Base-by-base conservation (phyloP, 805 yeast genomes). In the Spathaspora sp. region DNA sequence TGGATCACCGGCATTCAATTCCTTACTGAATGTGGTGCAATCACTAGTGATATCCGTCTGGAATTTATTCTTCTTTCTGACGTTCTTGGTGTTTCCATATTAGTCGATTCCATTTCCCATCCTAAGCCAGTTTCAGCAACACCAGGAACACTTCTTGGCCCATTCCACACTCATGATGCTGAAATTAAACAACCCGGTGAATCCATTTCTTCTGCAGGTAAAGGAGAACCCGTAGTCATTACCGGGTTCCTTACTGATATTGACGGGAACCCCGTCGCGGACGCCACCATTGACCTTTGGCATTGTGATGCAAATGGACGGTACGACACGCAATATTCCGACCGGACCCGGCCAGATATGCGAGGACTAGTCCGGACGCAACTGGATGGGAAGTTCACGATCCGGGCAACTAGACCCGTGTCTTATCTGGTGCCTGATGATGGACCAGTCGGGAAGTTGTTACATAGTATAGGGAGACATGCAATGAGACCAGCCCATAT, bases 341-440 rank as follows among this genome's bases (percentile, higher is more conserved):
- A 59, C 40, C 52, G 62, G 40, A 58, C 53, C 16, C 57, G 52
- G 10, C 56, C 63, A 18, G 62, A 60, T 49, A 55, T 60, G 62
- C 50, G 64, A 48, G 64, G 64, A 14, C 53, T 60, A 23, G 51
- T 57, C 42, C 44, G 38, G 18, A 55, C 60, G 12, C 32, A 49
- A 16, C 47, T 32, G 16, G 61, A 60, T 46, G 64, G 58, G 42
- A 49, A 54, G 31, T 68, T 60, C 52, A 50, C 57, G 18, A 60
- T 67, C 32, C 57, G 56, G 31, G 68, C 71, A 43, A 56, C 67
- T 48, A 60, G 59, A 44, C 75, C 75, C 16, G 66, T 66, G 11
- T 60, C 75, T 19, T 70, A 70, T 49, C 74, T 73, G 19, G 70
- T 70, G 44, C 75, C 75, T 12, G 62, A 62, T 54, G 75, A 70